Evolutionary conservation across 192 early-diverging fungal species (phyloP), one percentile per base, ranked within the genome.

Genomic region (Phycomyces blakesleeanus): DNA sequence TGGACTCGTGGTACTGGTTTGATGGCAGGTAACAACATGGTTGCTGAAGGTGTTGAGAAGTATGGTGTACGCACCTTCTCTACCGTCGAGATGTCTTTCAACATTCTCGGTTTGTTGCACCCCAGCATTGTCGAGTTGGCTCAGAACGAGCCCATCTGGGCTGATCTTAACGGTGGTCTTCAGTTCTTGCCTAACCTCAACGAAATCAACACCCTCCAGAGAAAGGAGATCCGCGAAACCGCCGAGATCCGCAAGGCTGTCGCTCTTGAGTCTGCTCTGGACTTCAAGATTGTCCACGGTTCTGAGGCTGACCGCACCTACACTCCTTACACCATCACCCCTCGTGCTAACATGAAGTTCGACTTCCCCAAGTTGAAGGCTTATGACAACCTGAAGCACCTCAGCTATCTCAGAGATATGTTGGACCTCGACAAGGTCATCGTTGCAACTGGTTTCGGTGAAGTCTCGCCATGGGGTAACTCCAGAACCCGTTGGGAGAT

Each of bases 1-100:
- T 98, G 95, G 95, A 98, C 95, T 47, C 88, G 95, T 72, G 93
- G 95, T 57, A 98, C 95, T 27, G 93, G 93, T 34, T 82, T 98
- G 71, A 98, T 98, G 95, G 84, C 82, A 22, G 78, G 81, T 63
- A 98, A 95, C 79, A 93, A 98, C 73, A 79, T 91, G 41, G 86
- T 93, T 55, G 91, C 93, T 26, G 85, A 93, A 67, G 88, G 91
- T 54, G 83, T 98, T 26, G 95, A 98, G 74, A 79, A 81, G 51
- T 78, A 84, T 44, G 95, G 95, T 47, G 87, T 93, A 26, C 86
- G 93, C 67, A 98, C 95, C 21, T 98, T 96, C 85, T 89, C 91
- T 18, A 78, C 90, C 24, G 76, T 82, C 60, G 95, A 98, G 74
- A 94, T 96, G 93, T 89, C 93, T 9, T 98, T 98, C 83, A 93